Evolutionary conservation across 306 rosid genomes (phyloP).

Genomic region (Lotus japonicus): DNA sequence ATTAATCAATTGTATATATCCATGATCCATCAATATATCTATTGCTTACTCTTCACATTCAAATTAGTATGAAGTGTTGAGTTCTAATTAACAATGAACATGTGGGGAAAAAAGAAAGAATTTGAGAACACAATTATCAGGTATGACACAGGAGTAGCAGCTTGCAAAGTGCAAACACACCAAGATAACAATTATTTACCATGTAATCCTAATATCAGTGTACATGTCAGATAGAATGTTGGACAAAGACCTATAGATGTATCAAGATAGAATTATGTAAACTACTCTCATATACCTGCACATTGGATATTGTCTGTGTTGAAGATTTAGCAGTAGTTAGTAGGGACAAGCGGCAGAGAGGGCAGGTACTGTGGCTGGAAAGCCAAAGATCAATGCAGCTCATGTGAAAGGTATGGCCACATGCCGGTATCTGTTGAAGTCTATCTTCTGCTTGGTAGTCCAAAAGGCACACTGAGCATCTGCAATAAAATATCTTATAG

Average conservation of each 20-base stretch:
- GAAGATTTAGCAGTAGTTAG: conserved; percentile 44
- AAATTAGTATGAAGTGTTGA: not conserved
- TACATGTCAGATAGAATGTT: not conserved
- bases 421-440: conserved; percentile 84
- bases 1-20: not conserved
- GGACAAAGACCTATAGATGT: not conserved
- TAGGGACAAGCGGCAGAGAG: conserved; percentile 86
- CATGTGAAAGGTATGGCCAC: conserved; percentile 81
- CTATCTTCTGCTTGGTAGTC: conserved; percentile 77
- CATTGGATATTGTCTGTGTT: conserved; percentile 17
- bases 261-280: conserved; percentile 8
- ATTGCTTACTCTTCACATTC: not conserved
- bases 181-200: not conserved
- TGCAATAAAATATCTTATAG: conserved; percentile 17
- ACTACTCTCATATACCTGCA: conserved; percentile 24
- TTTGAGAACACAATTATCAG: not conserved
- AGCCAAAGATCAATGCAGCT: conserved; percentile 93
- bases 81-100: not conserved
- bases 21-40: not conserved
- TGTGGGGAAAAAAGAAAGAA: not conserved
- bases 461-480: conserved; percentile 85
- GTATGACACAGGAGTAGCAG: not conserved
- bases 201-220: not conserved
- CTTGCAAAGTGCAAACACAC: conserved; percentile 5
- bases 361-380: conserved; percentile 71